Base-by-base conservation (phyloP, 257 asterid genomes). In the Ilex asprella region DNA sequence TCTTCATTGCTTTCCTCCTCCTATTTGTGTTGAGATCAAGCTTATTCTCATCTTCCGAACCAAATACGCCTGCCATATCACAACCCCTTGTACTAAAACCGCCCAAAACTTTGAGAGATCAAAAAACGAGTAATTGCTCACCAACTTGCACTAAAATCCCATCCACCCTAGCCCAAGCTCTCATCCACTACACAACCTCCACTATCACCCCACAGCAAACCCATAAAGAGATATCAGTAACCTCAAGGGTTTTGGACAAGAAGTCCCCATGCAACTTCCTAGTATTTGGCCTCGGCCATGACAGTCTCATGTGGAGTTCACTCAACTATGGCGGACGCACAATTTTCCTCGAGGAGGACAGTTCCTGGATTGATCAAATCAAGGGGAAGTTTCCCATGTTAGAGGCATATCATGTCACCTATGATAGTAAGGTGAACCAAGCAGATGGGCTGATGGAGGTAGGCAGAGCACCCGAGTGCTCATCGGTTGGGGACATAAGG, bases 291-390 rank as follows among this genome's bases (percentile, higher is more conserved):
- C 83, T 88, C 11, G 96, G 96, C 62, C 95, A 88, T 59, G 98
- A 88, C 50, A 91, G 96, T 76, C 84, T 91, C 0, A 88, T 91
- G 98, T 88, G 98, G 98, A 84, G 78, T 69, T 68, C 89, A 15
- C 84, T 91, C 35, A 91, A 91, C 86, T 81, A 78, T 67, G 94
- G 89, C 0, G 98, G 98, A 2, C 77, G 83, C 2, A 91, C 98
- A 7, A 31, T 91, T 15, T 91, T 91, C 73, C 75, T 91, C 0
- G 98, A 88, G 60, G 98, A 91, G 63, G 96, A 91, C 55, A 81
- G 71, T 39, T 71, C 87, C 1, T 88, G 98, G 98, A 79, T 88
- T 35, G 78, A 76, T 55, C 94, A 82, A 71, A 82, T 91, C 68
- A 71, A 64, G 62, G 66, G 82, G 65, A 79, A 85, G 30, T 88